Base-by-base conservation (phyloP, 768 basidiomycete genomes). In the Termitomyces sp. region DNA sequence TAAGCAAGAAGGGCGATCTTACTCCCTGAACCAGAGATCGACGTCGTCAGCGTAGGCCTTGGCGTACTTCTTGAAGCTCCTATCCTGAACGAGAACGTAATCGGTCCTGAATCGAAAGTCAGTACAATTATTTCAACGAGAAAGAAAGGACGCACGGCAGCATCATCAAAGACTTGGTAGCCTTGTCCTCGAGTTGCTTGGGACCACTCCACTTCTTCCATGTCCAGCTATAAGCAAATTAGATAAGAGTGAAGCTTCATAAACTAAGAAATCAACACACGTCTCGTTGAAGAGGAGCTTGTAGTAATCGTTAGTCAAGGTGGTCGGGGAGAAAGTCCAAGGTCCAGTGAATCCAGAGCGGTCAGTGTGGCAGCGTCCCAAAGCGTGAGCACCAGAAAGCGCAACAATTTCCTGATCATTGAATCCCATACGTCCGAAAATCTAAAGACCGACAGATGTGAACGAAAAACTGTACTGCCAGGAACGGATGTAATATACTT, bases 351-450 rank as follows among this genome's bases (percentile, higher is more conserved):
- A 96, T 45, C 91, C 92, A 60, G 90, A 91, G 56, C 92, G 86
- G 75, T 92, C 84, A 60, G 80, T 60, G 80, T 99, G 96, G 83
- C 94, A 96, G 71, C 96, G 92, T 24, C 97, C 96, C 49, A 99
- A 87, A 61, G 94, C 95, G 71, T 99, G 96, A 40, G 93, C 95
- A 64, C 96, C 96, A 24, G 86, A 85, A 66, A 98, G 90, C 58
- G 94, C 93, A 62, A 97, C 96, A 54, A 98, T 98, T 78, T 98
- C 96, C 75, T 92, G 93, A 76, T 99, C 96, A 71, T 94, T 90
- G 82, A 98, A 96, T 57, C 91, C 94, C 94, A 95, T 95, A 70
- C 93, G 90, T 76, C 91, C 86, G 79, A 95, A 95, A 74, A 96
- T 91, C 84, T 86, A 59, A 9, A 18, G 16, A 44, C 22, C 40